Evolutionary conservation across 441 rosid species (phyloP), one percentile per base, ranked within the genome.

Genomic region (Hura crepitans): DNA sequence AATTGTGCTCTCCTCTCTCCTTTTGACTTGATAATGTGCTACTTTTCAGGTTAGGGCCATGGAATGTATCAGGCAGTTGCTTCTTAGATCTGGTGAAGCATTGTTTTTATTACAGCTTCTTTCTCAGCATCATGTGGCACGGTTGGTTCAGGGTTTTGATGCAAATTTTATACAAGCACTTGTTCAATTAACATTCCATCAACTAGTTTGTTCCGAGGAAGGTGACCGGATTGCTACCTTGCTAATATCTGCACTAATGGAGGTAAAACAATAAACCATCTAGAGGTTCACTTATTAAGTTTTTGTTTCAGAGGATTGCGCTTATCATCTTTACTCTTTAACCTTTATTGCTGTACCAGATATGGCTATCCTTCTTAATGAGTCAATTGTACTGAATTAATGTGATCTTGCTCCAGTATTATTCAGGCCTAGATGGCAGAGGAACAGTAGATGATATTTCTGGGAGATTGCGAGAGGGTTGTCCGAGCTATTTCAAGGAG

Each of bases 31-130:
- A 22, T 35, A 17, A 12, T 59, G 13, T 69, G 11, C 61, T 45
- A 50, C n/a, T n/a, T 74, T 74, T 62, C 88, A 95, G 99, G 97
- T 92, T 71, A 86, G 96, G 81, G 93, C 97, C 15, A 92, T 88
- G 99, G 99, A 95, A 76, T 92, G 98, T 72, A 84, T 95, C 69
- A 83, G 99, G 69, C 99, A 95, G 75, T 78, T 92, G 85, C 93
- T 95, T 84, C 93, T 88, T 80, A 82, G 99, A 87, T 95, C 97
- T 72, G 92, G 95, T 62, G 99, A 95, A 83, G 97, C 99, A 55
- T 81, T 92, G 62, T 95, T 88, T 87, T 80, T 95, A 81, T 87
- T 92, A 72, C 96, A 88, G 78, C 93, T 95, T 78, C 89, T 91
- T 78, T 88, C 91, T 70, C 97, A 88, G 80, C 95, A 90, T 80